Base-by-base conservation (phyloP, 176 grass and related monocot genomes). In the Areca catechu region DNA sequence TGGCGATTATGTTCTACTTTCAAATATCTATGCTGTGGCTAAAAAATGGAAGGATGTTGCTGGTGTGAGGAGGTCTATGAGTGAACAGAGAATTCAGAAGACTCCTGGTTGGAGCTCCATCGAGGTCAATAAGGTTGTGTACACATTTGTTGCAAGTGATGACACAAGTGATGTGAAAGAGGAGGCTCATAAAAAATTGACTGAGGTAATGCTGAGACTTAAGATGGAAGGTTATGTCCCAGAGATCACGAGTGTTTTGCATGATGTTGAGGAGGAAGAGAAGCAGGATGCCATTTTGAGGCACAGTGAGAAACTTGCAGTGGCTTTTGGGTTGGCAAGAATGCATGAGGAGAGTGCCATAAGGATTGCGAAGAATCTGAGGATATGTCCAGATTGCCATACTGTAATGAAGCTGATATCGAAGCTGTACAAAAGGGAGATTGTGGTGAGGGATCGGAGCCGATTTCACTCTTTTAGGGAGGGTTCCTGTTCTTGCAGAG, bases 1-100 rank as follows among this genome's bases (percentile, higher is more conserved):
- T 22, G 25, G 69, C 17, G 69, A 72, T 24, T 43, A 72, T 18
- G 57, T 72, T 22, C 14, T 72, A 43, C 48, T 72, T 12, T 72
- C 69, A 9, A 72, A 72, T 53, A 62, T 72, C 6, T 72, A 72
- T 24, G 57, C 69, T 5, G 49, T 62, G 24, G 49, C 69, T 12
- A 58, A 58, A n/a, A 72, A 72, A 23, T 72, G 69, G 69, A 72
- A 62, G 57, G 69, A 72, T 72, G 69, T 58, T 43, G 49, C 69
- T 15, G 62, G 22, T 54, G 16, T 72, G 43, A 27, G 69, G 18
- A 62, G 69, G 34, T 37, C 48, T 5, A 72, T 72, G 69, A 54
- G 25, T 4, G 4, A 37, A 6, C 24, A 24, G 2, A 61, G 48
- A n/a, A 23, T 62, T 10, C 61, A 51, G 47, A 72, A 72, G 43